Base-by-base conservation (phyloP, 768 basidiomycete genomes). In the Dentipellis fragilis region DNA sequence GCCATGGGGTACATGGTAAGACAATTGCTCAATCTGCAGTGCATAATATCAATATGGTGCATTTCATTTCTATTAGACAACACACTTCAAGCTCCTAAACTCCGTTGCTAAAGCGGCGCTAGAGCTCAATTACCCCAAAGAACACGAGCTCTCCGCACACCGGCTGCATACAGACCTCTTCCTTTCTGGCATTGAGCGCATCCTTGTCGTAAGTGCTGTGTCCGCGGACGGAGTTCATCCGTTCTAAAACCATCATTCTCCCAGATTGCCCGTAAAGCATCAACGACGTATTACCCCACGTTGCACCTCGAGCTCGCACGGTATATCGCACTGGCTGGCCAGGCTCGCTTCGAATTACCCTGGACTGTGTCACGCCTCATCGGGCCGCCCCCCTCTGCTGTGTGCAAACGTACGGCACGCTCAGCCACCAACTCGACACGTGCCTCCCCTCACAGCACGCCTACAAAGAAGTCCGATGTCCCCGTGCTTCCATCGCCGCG, bases 221-320 rank as follows among this genome's bases (percentile, higher is more conserved):
- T 46, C 48, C 46, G 38, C 23, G 22, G 35, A 16, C 21, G 12
- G 3, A 12, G n/a, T 49, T 39, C 48, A 51, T 40, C 49, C 29
- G 16, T 12, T 39, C 51, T 12, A 35, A 36, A 21, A n/a, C 22
- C n/a, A 21, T 46, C 22, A 35, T 23, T n/a, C 12, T 47, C 29
- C 3, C 61, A 98, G 94, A 91, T 94, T 46, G 83, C 92, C 0
- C 88, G 96, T 51, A 97, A 97, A 70, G 93, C 96, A 14, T 97
- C 94, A 16, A 84, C 87, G 21, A 84, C 87, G 11, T 97, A 96
- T 69, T 99, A 99, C 68, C 92, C 93, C 0, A 87, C 84, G 3
- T 79, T 99, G 1, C 96, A 99, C 69, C 84, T 98, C 40, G 95
- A 99, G 69, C 74, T 99, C 51, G 80, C 93, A 12, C 83, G 93